Evolutionary conservation across 164 flowering plant species (phyloP).

Genomic region (Paratinospora sagittata): DNA sequence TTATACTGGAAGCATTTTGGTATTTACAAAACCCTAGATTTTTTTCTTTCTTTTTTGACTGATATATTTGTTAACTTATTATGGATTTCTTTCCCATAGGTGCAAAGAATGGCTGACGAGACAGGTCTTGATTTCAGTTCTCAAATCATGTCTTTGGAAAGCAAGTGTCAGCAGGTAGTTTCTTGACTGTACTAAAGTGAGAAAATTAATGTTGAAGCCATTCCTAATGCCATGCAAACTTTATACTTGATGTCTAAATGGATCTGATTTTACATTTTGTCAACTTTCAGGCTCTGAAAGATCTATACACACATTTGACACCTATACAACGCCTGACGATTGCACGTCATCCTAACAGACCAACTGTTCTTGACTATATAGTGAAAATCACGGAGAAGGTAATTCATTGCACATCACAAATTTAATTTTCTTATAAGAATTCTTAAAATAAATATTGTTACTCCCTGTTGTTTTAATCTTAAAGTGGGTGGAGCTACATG

Average conservation of each 20-base stretch:
- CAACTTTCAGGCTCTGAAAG: slow-evolving; percentile 64
- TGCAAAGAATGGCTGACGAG: slow-evolving; percentile 78
- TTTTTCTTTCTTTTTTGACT: too few species aligned
- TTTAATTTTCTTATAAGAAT: too few species aligned
- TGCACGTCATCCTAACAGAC: slow-evolving; percentile 96
- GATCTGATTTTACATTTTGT: neutral
- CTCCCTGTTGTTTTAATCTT: neutral
- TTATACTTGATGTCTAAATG: neutral
- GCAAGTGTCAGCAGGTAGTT: slow-evolving; percentile 67
- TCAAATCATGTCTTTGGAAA: slow-evolving; percentile 65
- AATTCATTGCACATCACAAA: neutral
- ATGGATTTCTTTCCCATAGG: slow-evolving; percentile 32
- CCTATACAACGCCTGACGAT: slow-evolving; percentile 89
- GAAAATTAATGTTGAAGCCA: too few species aligned
- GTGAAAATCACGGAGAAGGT: slow-evolving; percentile 90
- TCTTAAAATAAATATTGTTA: too few species aligned
- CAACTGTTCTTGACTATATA: slow-evolving; percentile 90
- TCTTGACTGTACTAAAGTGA: neutral
- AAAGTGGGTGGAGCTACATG: slow-evolving; percentile 94
- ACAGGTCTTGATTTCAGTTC: slow-evolving; percentile 89
- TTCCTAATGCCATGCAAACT: too few species aligned
- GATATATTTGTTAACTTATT: too few species aligned
- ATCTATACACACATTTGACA: slow-evolving; percentile 66
- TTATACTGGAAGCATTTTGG: too few species aligned
- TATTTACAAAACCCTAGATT: too few species aligned